Conservation (phyloP, 2,329 filamentous ascomycete species). For the Talaromyces sp. region DNA sequence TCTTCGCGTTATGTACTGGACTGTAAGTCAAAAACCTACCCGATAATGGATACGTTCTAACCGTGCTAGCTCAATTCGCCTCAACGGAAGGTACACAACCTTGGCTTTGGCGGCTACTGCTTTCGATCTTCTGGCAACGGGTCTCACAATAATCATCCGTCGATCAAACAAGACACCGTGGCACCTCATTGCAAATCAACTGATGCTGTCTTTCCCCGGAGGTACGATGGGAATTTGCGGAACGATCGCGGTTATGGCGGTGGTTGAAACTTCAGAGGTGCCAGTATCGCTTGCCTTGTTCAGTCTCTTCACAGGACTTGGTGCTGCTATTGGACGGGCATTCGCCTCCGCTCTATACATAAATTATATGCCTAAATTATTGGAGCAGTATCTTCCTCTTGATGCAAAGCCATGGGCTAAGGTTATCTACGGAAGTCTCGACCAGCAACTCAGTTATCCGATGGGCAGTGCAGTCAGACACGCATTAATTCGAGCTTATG, state of each 20-base stretch:
- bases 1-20: slow-evolving; percentile 54
- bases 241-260: slow-evolving; percentile 53
- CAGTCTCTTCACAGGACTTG: slow-evolving; percentile 30
- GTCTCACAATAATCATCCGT: slow-evolving; percentile 53
- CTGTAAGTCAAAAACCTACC: slow-evolving; percentile 24
- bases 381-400: slow-evolving; percentile 37
- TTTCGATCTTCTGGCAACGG: slow-evolving; percentile 47
- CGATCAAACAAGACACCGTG: slow-evolving; percentile 44
- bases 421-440: slow-evolving; percentile 17
- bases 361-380: slow-evolving; percentile 32
- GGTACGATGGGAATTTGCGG: slow-evolving; percentile 51
- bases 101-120: slow-evolving; percentile 49
- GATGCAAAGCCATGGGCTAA: slow-evolving; percentile 13
- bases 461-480: slow-evolving; percentile 40
- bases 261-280: slow-evolving; percentile 50
- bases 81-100: slow-evolving; percentile 50
- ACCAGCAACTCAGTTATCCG: slow-evolving; percentile 30
- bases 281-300: slow-evolving; percentile 50
- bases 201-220: slow-evolving; percentile 53
- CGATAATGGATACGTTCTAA: neutral
- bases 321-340: slow-evolving; percentile 31
- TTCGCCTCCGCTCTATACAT: slow-evolving; percentile 35
- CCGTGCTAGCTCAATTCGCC: slow-evolving; percentile 37
- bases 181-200: slow-evolving; percentile 53
- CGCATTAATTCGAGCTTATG: slow-evolving; percentile 48